Base-by-base conservation (phyloP, 176 grass and related monocot species). In the Melocanna baccifera region DNA sequence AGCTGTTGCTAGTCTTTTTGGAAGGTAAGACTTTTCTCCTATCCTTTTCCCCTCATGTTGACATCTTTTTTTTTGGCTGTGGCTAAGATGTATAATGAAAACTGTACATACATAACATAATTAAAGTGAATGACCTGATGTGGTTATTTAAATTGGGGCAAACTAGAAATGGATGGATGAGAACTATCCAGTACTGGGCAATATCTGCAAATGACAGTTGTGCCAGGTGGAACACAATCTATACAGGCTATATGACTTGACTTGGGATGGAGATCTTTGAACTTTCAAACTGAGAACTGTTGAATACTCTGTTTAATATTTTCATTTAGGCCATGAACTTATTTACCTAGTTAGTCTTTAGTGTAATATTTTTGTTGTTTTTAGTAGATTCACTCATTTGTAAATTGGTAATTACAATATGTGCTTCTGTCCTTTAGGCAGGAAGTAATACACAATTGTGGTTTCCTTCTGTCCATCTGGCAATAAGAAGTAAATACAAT, bases 1-100 rank as follows among this genome's bases (percentile, higher is more conserved):
- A 86, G 87, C 95, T 86, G 86, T 93, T 50, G 86, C 92, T 1
- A 93, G 88, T 84, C 76, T 97, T 79, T 97, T 97, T 79, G 87
- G 79, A 74, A 94, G 92, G 94, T 97, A 78, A 51, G 28, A 5
- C 30, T 57, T 82, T 28, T 81, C 12, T 71, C 9, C 0, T 78
- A 18, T 69, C 39, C 1, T 56, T 4, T 66, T 45, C 28, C 25
- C 75, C 9, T n/a, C 10, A 4, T 69, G 43, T 12, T 52, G 12
- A n/a, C n/a, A n/a, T 1, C 69, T 47, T 62, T 18, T 76, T 62
- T 19, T 76, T 83, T 18, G 11, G 1, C 5, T 52, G 22, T 62
- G 52, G 2, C 11, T 64, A 52, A 42, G 16, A 32, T 32, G 12
- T 47, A 6, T 72, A 18, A 20, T 71, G 46, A 58, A 20, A 65